Evolutionary conservation across 805 yeast species (phyloP).

Genomic region (Yamadazyma sp.): DNA sequence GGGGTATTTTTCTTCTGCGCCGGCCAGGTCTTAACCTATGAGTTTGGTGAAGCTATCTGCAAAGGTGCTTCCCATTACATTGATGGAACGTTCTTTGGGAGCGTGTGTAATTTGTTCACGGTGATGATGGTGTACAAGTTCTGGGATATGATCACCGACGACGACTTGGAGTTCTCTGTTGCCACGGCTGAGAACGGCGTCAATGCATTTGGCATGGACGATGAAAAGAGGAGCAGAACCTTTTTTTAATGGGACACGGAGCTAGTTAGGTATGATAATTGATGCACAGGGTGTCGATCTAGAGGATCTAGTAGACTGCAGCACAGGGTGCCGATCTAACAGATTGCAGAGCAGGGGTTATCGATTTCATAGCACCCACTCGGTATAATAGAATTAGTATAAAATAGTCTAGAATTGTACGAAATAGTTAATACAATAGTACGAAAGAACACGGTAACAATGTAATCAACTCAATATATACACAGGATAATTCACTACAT

Average conservation of each 20-base stretch:
- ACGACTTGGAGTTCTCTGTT: conserved; percentile 90
- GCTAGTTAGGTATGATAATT: too few relatives aligned
- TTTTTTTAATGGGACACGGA: conserved; percentile 14
- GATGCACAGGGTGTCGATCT: too few relatives aligned
- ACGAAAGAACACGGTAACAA: too few relatives aligned
- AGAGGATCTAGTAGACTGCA: too few relatives aligned
- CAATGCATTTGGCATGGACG: conserved; percentile 26
- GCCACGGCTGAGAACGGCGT: conserved; percentile 43
- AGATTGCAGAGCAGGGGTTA: too few relatives aligned
- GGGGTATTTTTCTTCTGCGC: conserved; percentile 71
- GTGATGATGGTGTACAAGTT: conserved; percentile 94
- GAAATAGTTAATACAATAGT: too few relatives aligned
- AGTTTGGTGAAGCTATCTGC: conserved; percentile 66
- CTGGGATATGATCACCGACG: conserved; percentile 95
- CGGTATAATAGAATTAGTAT: too few relatives aligned
- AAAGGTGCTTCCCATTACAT: conserved; percentile 74
- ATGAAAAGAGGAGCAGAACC: conserved; percentile 30
- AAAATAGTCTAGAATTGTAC: too few relatives aligned
- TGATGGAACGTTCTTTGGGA: conserved; percentile 86
- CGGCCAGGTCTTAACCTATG: conserved; percentile 80
- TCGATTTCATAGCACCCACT: too few relatives aligned
- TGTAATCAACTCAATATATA: too few relatives aligned
- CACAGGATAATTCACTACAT: too few relatives aligned
- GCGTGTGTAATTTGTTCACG: conserved; percentile 75
- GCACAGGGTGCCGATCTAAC: too few relatives aligned